phyloP scores from a whole-genome alignment of 495 filamentous ascomycete genomes.

The Symbiotaphrina buchneri region DNA sequence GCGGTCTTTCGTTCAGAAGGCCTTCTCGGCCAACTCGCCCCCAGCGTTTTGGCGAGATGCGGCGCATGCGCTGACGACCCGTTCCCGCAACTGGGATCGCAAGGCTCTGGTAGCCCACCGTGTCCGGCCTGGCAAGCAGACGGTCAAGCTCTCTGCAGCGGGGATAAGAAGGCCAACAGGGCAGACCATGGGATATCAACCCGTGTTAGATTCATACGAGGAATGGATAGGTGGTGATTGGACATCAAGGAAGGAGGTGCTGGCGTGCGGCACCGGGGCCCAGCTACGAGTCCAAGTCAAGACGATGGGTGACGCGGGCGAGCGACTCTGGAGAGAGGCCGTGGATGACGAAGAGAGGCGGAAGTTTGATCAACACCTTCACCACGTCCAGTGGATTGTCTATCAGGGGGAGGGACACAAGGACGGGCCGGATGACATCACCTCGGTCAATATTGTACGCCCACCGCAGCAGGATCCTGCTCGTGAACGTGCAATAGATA shows the following conservation, averaged over 20 bases:
- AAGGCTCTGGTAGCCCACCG: conserved; percentile 32
- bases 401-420: conserved; percentile 25
- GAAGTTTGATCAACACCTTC: conserved; percentile 9
- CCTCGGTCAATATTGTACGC: conserved; percentile 27
- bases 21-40: conserved; percentile 22
- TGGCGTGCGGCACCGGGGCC: conserved; percentile 39
- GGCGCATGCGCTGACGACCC: conserved; percentile 29
- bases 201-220: conserved; percentile 38
- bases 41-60: conserved; percentile 26
- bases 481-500: too few relatives aligned
- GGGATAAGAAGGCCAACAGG: conserved; percentile 9
- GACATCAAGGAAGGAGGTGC: conserved; percentile 28
- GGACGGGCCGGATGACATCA: conserved; percentile 43
- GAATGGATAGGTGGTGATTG: conserved; percentile 25
- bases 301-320: conserved; percentile 6
- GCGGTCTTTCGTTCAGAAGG: conserved; percentile 29
- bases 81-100: conserved; percentile 34
- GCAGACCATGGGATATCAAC: conserved; percentile 42
- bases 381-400: conserved; percentile 18
- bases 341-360: conserved; percentile 5
- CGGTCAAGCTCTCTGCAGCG: conserved; percentile 8
- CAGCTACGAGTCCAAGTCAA: conserved; percentile 26
- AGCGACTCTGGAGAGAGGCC: conserved; percentile 4
- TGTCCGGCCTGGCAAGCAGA: conserved; percentile 17
- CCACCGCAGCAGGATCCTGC: conserved; percentile 17